Base-by-base conservation (phyloP, 345 rosid species). In the Corchorus capsularis region DNA sequence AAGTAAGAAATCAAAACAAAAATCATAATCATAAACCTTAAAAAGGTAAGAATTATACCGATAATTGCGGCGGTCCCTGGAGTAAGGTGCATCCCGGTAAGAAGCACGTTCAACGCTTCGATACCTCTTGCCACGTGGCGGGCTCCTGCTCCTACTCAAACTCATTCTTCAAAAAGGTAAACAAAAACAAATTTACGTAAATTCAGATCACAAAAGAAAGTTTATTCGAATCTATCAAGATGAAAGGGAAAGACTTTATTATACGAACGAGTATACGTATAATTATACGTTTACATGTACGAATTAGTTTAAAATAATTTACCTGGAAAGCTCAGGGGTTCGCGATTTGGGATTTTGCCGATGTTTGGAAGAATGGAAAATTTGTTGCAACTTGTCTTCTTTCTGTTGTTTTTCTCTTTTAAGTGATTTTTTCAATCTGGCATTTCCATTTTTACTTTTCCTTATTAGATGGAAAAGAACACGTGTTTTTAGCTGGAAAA, bases 61-160 rank as follows among this genome's bases (percentile, higher is more conserved):
- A 53, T 27, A 3, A 69, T 7, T 52, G 11, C 43, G 73, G 43
- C 46, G 73, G 39, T 69, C 60, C 60, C 43, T 69, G 2, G 22
- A 49, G 60, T 49, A 16, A 10, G 59, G 59, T 34, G 59, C 39
- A 27, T 69, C 27, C 1, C 59, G 60, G 43, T 32, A 27, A 16
- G 60, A 34, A 14, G 16, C 39, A 46, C 34, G 70, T 19, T 56
- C 61, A n/a, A 15, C 9, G 27, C 61, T 56, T 15, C 61, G 61
- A n/a, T n/a, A 45, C 55, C 55, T 45, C 39, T 47, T 67, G 53
- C 54, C 56, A 67, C 56, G 56, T 22, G 37, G 9, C 5, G 55
- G 71, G 13, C 56, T 67, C 35, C 19, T 45, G 54, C 71, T 66
- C 12, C 54, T 66, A 1, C 20, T 46, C 55, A 66, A 45, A 66